These are phyloP conservation scores for Mycena floridula DNA, from an alignment of 768 basidiomycete species.

Conservation along the genomic window DNA sequence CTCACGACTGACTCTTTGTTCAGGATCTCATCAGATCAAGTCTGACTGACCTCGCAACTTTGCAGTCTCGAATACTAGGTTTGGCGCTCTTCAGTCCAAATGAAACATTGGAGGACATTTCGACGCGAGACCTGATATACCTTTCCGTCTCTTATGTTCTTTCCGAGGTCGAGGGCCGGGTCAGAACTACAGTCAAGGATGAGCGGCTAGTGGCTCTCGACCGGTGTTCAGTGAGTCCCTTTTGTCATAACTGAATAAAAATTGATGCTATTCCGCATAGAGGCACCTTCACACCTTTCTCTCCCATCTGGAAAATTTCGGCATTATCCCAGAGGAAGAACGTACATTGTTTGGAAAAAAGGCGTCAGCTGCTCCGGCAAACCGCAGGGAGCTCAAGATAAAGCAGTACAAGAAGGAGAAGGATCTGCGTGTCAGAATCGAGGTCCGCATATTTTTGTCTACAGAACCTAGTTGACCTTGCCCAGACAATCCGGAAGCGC, in stretches of 20 bases:
- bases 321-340: conserved; percentile 58
- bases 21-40: conserved; percentile 57
- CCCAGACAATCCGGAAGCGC: conserved; percentile 49
- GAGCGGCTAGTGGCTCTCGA: conserved; percentile 53
- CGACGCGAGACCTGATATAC: conserved; percentile 71
- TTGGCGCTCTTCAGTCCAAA: conserved; percentile 80
- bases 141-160: conserved; percentile 64
- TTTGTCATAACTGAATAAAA: background rate
- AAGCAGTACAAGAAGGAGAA: conserved; percentile 86
- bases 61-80: conserved; percentile 47
- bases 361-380: conserved; percentile 55
- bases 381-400: conserved; percentile 83
- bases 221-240: conserved; percentile 49
- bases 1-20: background rate
- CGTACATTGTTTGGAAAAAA: conserved; percentile 46
- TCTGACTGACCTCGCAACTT: conserved; percentile 46
- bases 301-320: conserved; percentile 53
- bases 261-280: too few species aligned
- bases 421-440: conserved; percentile 62
- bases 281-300: conserved; percentile 41
- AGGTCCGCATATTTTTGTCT: conserved; percentile 37
- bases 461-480: background rate
- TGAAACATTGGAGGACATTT: conserved; percentile 76
- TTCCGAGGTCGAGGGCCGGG: conserved; percentile 59
- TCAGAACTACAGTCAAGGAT: conserved; percentile 46